Base-by-base conservation (phyloP, 345 rosid genomes). In the Acer negundo region DNA sequence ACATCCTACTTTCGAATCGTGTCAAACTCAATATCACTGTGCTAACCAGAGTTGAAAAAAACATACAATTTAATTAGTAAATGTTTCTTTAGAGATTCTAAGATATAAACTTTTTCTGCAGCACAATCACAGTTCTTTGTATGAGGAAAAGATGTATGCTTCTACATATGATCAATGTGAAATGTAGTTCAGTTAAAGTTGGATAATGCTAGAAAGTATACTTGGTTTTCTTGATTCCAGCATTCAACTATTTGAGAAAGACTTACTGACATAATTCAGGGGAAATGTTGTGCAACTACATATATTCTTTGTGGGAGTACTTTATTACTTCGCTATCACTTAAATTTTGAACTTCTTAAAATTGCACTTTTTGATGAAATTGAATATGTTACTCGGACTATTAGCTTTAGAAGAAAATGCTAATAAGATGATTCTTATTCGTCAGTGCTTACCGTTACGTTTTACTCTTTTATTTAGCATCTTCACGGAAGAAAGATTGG, bases 401-500 rank as follows among this genome's bases (percentile, higher is more conserved):
- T 42, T 46, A 28, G 17, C 46, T 13, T 62, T 46, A 69, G 66
- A 23, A 49, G 24, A 67, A 65, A 64, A 23, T 65, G 28, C 56
- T 10, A 75, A 46, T 26, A 40, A 3, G 12, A 10, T 77, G 20
- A 12, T 74, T 65, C 62, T 23, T 69, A 24, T 26, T 26, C 16
- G 7, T 62, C 6, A 8, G 26, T 31, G 72, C 81, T 83, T 61
- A 77, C 76, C 11, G 24, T 72, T 46, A 72, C 70, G 70, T 62
- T 78, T 22, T 69, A 42, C 42, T 38, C 72, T 80, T 72, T 74
- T 72, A 20, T 82, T 84, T 77, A 95, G 99, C 85, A 92, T 95
- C 79, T 93, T 95, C 79, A 82, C 85, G 51, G 94, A 95, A 86
- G 98, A 95, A 84, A 92, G 99, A 85, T 86, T 95, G 86, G 97